phyloP scores from a whole-genome alignment of 169 alveolate genomes.

The Babesia bovis region DNA sequence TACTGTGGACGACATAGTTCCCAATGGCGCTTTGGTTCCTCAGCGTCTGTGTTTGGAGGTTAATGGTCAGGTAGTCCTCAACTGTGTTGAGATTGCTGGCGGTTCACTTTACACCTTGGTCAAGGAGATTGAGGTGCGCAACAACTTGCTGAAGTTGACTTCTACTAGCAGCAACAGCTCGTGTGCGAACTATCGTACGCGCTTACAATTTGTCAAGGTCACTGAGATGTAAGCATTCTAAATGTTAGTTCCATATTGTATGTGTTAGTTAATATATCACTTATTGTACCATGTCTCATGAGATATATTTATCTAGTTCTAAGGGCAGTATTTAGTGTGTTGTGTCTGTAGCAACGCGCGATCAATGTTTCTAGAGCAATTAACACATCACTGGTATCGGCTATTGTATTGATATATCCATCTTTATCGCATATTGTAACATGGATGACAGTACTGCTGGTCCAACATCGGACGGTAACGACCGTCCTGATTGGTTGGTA shows the following conservation, averaged over 20 bases:
- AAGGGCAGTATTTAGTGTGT: background rate
- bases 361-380: too few relatives aligned
- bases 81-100: constrained; percentile 21
- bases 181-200: constrained; percentile 25
- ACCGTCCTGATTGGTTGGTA: constrained; percentile 59
- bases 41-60: constrained; percentile 50
- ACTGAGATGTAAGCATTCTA: constrained; percentile 10
- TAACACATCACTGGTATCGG: too few relatives aligned
- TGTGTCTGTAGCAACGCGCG: background rate
- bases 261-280: constrained; percentile 1
- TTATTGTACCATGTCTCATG: background rate
- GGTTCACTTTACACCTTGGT: constrained; percentile 55
- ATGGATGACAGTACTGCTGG: background rate
- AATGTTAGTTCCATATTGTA: constrained; percentile 7
- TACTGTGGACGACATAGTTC: background rate
- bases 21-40: background rate
- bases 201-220: constrained; percentile 28
- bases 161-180: constrained; percentile 49
- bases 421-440: background rate
- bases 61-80: constrained; percentile 46
- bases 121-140: constrained; percentile 57
- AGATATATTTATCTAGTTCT: too few relatives aligned
- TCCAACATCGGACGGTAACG: background rate
- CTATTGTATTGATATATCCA: too few relatives aligned
- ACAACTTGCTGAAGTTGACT: constrained; percentile 51